Conservation (phyloP, 768 basidiomycete genomes). For the Lactifluus rugatus region DNA sequence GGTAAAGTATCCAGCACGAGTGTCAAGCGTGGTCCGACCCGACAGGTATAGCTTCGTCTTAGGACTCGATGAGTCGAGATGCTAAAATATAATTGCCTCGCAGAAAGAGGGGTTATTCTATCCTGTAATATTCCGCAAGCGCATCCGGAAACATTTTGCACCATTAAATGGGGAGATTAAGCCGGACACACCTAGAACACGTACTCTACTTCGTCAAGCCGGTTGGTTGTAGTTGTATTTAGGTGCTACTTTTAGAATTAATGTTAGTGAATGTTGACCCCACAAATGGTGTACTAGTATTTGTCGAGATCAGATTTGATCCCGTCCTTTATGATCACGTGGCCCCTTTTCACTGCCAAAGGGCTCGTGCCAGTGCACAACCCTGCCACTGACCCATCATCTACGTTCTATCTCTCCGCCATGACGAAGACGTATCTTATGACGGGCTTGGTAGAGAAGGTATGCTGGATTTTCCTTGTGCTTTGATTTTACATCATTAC, state of each 20-base stretch:
- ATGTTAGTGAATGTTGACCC: no score
- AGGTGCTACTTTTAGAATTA: no score
- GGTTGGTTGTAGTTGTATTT: constrained; percentile 7
- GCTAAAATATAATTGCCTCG: neutral
- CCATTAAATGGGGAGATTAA: constrained; percentile 26
- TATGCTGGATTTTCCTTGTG: constrained; percentile 20
- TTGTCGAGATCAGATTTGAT: neutral
- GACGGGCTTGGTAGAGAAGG: constrained; percentile 80
- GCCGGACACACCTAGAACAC: constrained; percentile 24
- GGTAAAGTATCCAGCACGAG: constrained; percentile 13
- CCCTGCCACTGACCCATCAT: neutral
- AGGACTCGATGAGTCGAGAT: neutral
- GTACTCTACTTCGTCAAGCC: constrained; percentile 18
- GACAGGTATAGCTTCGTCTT: constrained; percentile 7
- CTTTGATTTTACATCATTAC: neutral
- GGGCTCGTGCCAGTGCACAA: no score
- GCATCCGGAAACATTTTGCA: constrained; percentile 20
- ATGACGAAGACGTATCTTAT: constrained; percentile 85
- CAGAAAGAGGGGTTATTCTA: constrained; percentile 18
- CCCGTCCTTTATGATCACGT: neutral
- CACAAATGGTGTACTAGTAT: no score
- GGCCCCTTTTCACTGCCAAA: no score
- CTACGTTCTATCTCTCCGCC: constrained; percentile 22
- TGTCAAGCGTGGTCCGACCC: constrained; percentile 13
- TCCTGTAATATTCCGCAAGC: constrained; percentile 14